Conservation (phyloP, 1,139 yeast species). For the Komagataea norvegica region DNA sequence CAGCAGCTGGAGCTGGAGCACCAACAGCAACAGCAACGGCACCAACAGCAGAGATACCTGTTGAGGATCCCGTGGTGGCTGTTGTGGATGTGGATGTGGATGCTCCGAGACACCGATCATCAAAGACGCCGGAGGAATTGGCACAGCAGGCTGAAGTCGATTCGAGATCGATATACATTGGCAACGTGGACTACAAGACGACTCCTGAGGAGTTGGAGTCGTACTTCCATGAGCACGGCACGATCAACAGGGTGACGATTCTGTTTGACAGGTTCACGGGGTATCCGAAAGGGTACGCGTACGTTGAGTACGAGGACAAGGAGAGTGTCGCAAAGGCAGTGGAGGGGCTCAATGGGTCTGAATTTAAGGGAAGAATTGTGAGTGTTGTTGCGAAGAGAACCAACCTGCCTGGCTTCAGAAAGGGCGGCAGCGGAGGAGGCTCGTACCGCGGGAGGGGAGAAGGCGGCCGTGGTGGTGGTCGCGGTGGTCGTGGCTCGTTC, state of each 20-base stretch:
- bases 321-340: constrained; percentile 50
- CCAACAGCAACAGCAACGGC: no score
- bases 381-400: constrained; percentile 64
- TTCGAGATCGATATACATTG: constrained; percentile 53
- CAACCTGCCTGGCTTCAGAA: constrained; percentile 55
- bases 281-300: constrained; percentile 66
- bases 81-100: no score
- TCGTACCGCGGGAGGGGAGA: constrained; percentile 9
- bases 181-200: constrained; percentile 55
- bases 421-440: constrained; percentile 8
- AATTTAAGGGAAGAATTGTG: constrained; percentile 51
- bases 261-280: constrained; percentile 54
- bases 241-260: constrained; percentile 57
- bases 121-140: constrained; percentile 25
- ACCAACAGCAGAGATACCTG: no score
- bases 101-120: constrained; percentile 2
- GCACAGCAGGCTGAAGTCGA: constrained; percentile 43
- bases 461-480: constrained; percentile 9
- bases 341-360: constrained; percentile 42
- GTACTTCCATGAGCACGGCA: constrained; percentile 47
- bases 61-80: no score
- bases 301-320: constrained; percentile 53
- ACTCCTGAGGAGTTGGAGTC: constrained; percentile 57
- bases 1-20: no score
- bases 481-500: constrained; percentile 3